Conservation (phyloP, 208 protist species). For the Angomonas ambiguus region DNA sequence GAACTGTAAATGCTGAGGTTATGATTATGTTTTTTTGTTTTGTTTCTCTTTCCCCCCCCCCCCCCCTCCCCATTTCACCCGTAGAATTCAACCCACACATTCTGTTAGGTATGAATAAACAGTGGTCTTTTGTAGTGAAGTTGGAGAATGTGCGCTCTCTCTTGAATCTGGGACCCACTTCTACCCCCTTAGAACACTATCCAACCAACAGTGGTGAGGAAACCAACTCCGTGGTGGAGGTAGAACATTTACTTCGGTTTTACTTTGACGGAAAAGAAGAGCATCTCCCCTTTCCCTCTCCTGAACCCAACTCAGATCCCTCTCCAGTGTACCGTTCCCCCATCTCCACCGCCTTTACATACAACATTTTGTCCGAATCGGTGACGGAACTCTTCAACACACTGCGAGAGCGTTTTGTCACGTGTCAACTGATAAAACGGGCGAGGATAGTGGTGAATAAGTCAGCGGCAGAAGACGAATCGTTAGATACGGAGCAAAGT, state of each 20-base stretch:
- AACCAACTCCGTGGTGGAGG: not conserved
- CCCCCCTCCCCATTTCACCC: too few relatives aligned
- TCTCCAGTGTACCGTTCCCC: not conserved
- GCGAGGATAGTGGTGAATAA: too few relatives aligned
- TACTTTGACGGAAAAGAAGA: conserved; percentile 6
- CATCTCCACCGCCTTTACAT: not conserved
- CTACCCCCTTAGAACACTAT: not conserved
- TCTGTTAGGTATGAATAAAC: not conserved
- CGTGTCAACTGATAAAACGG: conserved; percentile 3
- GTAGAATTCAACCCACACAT: too few relatives aligned
- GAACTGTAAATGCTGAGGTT: not conserved
- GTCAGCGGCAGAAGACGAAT: too few relatives aligned
- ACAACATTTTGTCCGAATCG: not conserved
- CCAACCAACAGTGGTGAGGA: not conserved
- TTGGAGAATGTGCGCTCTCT: not conserved
- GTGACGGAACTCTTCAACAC: not conserved
- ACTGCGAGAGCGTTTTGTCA: conserved; percentile 4
- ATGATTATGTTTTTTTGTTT: conserved; percentile 3
- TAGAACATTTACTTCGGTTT: not conserved
- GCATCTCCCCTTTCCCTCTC: not conserved
- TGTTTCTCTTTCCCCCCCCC: not conserved
- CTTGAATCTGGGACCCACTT: too few relatives aligned
- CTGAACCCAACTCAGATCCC: too few relatives aligned
- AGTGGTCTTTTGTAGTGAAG: conserved; percentile 7
- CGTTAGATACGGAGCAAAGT: too few relatives aligned